Conservation (phyloP, 495 filamentous ascomycete species). For the Geoglossum glabrum region DNA sequence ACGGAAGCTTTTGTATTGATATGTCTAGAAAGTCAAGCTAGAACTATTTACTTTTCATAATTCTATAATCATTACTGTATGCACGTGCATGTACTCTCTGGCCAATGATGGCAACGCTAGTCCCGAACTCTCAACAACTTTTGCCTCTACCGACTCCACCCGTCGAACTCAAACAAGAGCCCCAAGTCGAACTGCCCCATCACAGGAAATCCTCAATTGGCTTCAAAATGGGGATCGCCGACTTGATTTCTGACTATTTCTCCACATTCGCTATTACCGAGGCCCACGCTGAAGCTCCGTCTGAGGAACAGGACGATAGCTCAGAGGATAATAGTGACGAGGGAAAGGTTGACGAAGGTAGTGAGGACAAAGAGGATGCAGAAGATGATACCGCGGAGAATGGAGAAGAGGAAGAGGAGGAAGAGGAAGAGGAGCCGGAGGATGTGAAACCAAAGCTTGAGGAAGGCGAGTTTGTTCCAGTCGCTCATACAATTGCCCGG, state of each 20-base stretch:
- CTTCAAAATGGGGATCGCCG: slow-evolving; percentile 39
- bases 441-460: slow-evolving; percentile 78
- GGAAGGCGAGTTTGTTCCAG: slow-evolving; percentile 52
- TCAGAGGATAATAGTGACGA: slow-evolving; percentile 19
- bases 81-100: too few species aligned
- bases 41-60: too few species aligned
- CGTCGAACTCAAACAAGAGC: not conserved
- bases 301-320: slow-evolving; percentile 25
- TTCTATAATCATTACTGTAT: too few species aligned
- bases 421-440: slow-evolving; percentile 46
- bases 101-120: not conserved
- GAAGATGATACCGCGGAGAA: slow-evolving; percentile 29
- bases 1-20: too few species aligned
- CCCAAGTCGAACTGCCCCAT: not conserved
- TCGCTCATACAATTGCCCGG: too few species aligned
- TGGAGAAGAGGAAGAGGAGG: slow-evolving; percentile 24
- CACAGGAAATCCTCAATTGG: not conserved
- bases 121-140: not conserved
- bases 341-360: slow-evolving; percentile 20
- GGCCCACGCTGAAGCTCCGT: slow-evolving; percentile 40
- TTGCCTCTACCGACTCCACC: not conserved
- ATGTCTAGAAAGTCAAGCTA: too few species aligned
- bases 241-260: slow-evolving; percentile 42
- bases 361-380: slow-evolving; percentile 18
- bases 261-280: slow-evolving; percentile 35